Percentiles rank a stretch among this genome's conserved stretches.
phyloP scores from a whole-genome alignment of 768 basidiomycete genomes.

The Serendipita indica region DNA sequence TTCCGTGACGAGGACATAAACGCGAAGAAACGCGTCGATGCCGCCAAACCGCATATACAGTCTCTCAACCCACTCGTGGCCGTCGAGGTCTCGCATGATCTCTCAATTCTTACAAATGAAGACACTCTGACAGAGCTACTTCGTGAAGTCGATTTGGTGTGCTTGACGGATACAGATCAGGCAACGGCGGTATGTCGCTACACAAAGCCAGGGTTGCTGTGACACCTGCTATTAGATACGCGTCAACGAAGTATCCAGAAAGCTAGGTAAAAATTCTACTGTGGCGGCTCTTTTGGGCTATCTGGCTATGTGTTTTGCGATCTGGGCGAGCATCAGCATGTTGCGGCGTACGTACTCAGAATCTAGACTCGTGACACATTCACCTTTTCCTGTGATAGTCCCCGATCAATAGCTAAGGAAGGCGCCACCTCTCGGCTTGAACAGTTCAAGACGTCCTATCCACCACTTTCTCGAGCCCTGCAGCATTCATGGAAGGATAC shows the following conservation, averaged over 20 bases:
- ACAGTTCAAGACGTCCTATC: constrained; percentile 48
- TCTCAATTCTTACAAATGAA: constrained; percentile 30
- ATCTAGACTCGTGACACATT: too few species aligned
- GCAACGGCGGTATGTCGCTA: constrained; percentile 49
- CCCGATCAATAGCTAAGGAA: constrained; percentile 14
- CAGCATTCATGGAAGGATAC: constrained; percentile 52
- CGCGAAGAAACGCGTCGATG: constrained; percentile 74
- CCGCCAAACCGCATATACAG: constrained; percentile 71
- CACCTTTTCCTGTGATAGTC: constrained; percentile 41
- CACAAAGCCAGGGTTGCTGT: neutral
- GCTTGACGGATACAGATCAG: constrained; percentile 65
- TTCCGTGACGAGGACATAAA: constrained; percentile 90
- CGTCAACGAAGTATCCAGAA: constrained; percentile 69
- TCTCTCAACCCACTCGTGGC: constrained; percentile 84
- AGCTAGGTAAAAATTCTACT: constrained; percentile 68
- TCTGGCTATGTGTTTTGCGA: constrained; percentile 93
- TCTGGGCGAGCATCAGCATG: constrained; percentile 71
- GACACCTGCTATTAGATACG: constrained; percentile 36
- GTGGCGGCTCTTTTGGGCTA: constrained; percentile 83
- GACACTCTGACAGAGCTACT: constrained; percentile 45
- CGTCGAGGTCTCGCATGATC: constrained; percentile 50
- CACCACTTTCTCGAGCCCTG: constrained; percentile 46
- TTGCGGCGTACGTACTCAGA: constrained; percentile 53
- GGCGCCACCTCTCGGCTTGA: constrained; percentile 33
- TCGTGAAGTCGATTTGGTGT: constrained; percentile 64